phyloP scores from a whole-genome alignment of 305 asterid genomes.

The Fraxinus sp. region DNA sequence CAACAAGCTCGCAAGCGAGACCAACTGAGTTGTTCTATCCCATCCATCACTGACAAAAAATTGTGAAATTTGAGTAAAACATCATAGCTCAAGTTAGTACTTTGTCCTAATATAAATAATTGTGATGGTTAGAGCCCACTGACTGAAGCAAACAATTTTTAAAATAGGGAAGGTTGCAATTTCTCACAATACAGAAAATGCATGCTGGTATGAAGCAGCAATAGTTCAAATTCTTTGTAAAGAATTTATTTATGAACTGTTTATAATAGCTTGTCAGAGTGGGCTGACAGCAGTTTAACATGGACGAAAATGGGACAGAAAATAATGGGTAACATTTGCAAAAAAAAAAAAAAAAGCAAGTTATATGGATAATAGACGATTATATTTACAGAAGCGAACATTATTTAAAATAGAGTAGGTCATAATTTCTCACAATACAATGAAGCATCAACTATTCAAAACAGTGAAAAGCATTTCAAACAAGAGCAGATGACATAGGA shows the following conservation, averaged over 20 bases:
- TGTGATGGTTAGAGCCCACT: constrained; percentile 12
- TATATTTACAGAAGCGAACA: neutral
- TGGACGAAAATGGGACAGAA: neutral
- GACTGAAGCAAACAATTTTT: constrained; percentile 7
- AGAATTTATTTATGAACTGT: neutral
- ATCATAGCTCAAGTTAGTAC: constrained; percentile 14
- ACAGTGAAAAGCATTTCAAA: neutral
- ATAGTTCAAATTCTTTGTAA: neutral
- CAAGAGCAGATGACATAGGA: neutral
- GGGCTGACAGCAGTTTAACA: neutral
- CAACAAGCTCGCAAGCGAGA: constrained; percentile 88
- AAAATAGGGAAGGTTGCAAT: constrained; percentile 19
- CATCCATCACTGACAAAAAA: constrained; percentile 85
- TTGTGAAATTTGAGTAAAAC: constrained; percentile 19
- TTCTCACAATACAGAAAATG: constrained; percentile 8
- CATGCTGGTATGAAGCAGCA: neutral
- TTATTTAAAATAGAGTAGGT: constrained; percentile 14
- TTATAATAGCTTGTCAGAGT: constrained; percentile 5
- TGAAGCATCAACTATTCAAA: neutral
- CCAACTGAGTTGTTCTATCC: constrained; percentile 97
- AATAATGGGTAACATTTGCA: neutral
- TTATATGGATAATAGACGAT: neutral
- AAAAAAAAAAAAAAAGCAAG: neutral
- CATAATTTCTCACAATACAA: constrained; percentile 6
- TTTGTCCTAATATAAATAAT: neutral